Evolutionary conservation across 2,329 filamentous ascomycete genomes (phyloP).

Genomic region (Pleomassaria siparia): DNA sequence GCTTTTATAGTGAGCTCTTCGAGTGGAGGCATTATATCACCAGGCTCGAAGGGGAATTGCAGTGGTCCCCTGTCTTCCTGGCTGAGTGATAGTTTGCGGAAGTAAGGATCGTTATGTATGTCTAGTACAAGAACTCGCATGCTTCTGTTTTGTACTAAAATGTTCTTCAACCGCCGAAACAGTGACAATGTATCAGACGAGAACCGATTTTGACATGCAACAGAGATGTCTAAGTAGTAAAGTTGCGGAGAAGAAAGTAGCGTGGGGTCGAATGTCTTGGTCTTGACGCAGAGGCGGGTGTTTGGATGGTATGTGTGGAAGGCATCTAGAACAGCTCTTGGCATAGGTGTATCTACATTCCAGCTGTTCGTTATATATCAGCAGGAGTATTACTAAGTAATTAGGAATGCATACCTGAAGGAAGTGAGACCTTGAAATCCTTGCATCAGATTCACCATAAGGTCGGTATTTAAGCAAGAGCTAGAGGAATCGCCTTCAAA

Average conservation of each 20-base stretch:
- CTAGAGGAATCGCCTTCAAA: slow-evolving; percentile 20
- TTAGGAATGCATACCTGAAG: slow-evolving; percentile 12
- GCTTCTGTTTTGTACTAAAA: slow-evolving; percentile 8
- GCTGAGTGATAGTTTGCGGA: neutral
- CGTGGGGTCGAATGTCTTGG: slow-evolving; percentile 6
- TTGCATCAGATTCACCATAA: slow-evolving; percentile 10
- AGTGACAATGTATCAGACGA: slow-evolving; percentile 1
- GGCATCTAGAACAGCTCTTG: slow-evolving; percentile 5
- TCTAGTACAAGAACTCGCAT: slow-evolving; percentile 13
- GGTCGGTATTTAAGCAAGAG: slow-evolving; percentile 15
- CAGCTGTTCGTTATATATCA: slow-evolving; percentile 8
- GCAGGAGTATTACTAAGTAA: neutral
- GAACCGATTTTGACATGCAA: slow-evolving; percentile 6
- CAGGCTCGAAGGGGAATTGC: slow-evolving; percentile 13
- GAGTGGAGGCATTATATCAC: slow-evolving; percentile 13
- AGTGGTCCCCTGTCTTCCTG: neutral
- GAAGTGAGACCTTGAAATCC: slow-evolving; percentile 4
- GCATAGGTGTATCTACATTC: slow-evolving; percentile 12
- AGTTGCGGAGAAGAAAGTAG: slow-evolving; percentile 13
- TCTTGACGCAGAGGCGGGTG: slow-evolving; percentile 8
- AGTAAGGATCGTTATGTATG: slow-evolving; percentile 8
- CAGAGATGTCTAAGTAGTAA: slow-evolving; percentile 9
- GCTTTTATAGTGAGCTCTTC: slow-evolving; percentile 11
- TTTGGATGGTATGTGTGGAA: slow-evolving; percentile 11
- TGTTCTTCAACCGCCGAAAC: slow-evolving; percentile 11